Base-by-base conservation (phyloP, 257 asterid species). In the Phtheirospermum japonicum region DNA sequence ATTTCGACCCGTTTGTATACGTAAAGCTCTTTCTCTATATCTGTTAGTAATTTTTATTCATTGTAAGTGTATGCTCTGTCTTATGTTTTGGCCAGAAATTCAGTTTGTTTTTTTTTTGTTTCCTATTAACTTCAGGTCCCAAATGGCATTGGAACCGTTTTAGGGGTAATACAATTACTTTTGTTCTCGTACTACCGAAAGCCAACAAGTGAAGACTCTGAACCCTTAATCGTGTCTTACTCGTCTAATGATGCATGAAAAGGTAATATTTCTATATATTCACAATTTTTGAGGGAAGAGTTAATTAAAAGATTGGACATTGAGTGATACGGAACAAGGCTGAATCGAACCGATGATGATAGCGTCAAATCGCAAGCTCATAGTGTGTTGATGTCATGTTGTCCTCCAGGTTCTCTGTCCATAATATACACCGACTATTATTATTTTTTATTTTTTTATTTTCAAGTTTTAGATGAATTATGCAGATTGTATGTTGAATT, bases 61-160 rank as follows among this genome's bases (percentile, higher is more conserved):
- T 26, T 2, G 20, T 13, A 36, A 36, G 17, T 18, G 20, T 12
- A 13, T 23, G 3, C 28, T 5, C 9, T 14, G 23, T 39, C 3
- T 12, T n/a, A 54, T 33, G 31, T 45, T 65, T 11, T 49, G 36
- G 61, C 61, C 6, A 5, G 5, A 52, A 32, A 37, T 9, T 39
- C 34, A 10, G 16, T 20, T 37, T 7, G 16, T 42, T 20, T 20
- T 34, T 51, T n/a, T n/a, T n/a, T n/a, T n/a, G n/a, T n/a, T 17
- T 23, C 28, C 28, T 23, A 1, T 23, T 3, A 42, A 5, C 5
- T 61, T 31, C 84, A 84, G 91, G 73, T 75, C 28, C 91, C 91
- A 9, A 84, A 84, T 58, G 91, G 86, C 20, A 81, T 84, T n/a
- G 88, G 91, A 60, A 73, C 91, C 6, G 1, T 75, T 54, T 65